Evolutionary conservation across 495 filamentous ascomycete species (phyloP), one percentile per base, ranked within the genome.

Genomic region (Zalerion maritima): DNA sequence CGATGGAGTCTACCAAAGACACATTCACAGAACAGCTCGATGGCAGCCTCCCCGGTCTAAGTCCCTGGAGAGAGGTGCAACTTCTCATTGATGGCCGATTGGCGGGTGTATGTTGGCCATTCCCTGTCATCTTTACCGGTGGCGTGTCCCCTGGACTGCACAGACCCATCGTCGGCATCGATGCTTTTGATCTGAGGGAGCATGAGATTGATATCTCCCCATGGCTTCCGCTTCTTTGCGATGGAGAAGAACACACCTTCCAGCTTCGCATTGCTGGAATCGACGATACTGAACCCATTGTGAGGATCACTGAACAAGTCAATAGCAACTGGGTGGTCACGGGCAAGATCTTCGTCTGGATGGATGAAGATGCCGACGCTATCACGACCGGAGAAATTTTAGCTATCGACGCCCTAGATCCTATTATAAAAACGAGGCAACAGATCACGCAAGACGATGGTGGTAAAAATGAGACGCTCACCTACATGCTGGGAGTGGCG

Each of bases 181-280:
- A 87, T 30, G 71, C 81, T 1, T 92, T 83, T 46, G 84, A 93
- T 44, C 57, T 92, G 8, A 64, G 73, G 6, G 73, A 83, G 31
- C 74, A 82, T 33, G 79, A 89, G 42, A 81, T 92, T 36, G 85
- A 92, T 44, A 75, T 91, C 24, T 78, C 81, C 3, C 78, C 82
- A 1, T 89, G 72, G 43, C 50, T 92, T 0, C 71, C 78, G 0
- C 20, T 79, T 11, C 56, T 92, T 5, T 72, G 68, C 24, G 72
- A 82, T 42, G 75, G 70, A 2, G 23, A 51, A 2, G 35, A 55
- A 7, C 83, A 89, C 51, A 70, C 58, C 4, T 83, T 91, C 41
- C 68, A 78, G 36, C 75, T 93, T 14, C 54, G 62, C 12, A 61
- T 91, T 0, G 70, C 61, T 8, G 78, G 81, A 0, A 55, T 85